Evolutionary conservation across 2,329 filamentous ascomycete species (phyloP).

Genomic region (Colletotrichum spaethianum): DNA sequence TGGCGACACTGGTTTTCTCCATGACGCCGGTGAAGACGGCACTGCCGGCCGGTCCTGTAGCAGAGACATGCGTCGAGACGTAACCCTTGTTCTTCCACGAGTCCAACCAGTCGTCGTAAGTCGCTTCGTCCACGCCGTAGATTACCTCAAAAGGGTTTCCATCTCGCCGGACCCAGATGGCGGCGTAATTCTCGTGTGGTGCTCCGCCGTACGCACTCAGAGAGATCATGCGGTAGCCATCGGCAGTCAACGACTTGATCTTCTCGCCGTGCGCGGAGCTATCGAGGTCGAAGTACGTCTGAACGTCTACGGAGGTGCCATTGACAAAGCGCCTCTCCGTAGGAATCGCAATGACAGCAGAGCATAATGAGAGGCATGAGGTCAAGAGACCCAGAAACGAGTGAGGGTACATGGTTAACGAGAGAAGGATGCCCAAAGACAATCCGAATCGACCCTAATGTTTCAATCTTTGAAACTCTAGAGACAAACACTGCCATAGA

Average conservation of each 20-base stretch:
- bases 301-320: constrained; percentile 6
- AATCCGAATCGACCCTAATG: background rate
- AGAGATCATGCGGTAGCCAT: constrained; percentile 40
- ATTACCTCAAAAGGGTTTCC: constrained; percentile 24
- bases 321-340: constrained; percentile 12
- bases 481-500: constrained; percentile 2
- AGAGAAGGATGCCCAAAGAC: constrained; percentile 24
- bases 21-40: constrained; percentile 41
- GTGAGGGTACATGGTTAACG: constrained; percentile 18
- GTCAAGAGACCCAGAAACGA: constrained; percentile 27
- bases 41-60: constrained; percentile 25
- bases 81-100: constrained; percentile 37
- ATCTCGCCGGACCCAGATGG: constrained; percentile 35
- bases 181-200: constrained; percentile 24
- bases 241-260: constrained; percentile 16
- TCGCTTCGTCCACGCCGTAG: constrained; percentile 27
- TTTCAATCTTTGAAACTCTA: background rate
- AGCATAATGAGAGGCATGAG: constrained; percentile 26
- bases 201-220: constrained; percentile 41
- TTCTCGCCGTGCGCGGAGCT: constrained; percentile 20
- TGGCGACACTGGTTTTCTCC: constrained; percentile 35
- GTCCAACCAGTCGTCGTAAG: constrained; percentile 37
- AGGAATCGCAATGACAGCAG: constrained; percentile 1
- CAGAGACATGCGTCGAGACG: constrained; percentile 38
- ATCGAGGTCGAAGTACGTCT: constrained; percentile 31